Evolutionary conservation across 164 flowering plant genomes (phyloP).

Genomic region (Cinnamomum chago): DNA sequence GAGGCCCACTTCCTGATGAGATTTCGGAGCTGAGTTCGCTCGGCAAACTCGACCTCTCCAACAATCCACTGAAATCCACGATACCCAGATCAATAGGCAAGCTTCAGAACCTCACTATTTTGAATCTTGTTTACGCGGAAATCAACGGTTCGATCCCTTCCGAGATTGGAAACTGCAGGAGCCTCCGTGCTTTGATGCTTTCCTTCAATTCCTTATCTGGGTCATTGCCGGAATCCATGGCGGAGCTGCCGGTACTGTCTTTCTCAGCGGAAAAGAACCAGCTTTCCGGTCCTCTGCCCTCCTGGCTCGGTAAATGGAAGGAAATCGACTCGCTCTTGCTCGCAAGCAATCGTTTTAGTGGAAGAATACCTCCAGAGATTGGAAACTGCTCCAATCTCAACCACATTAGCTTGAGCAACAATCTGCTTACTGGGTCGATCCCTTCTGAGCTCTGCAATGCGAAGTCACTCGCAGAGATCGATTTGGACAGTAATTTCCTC

Average conservation of each 20-base stretch:
- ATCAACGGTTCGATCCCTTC: conserved; percentile 62
- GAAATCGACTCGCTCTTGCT: conserved; percentile 46
- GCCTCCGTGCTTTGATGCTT: conserved; percentile 49
- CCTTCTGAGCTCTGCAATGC: conserved; percentile 65
- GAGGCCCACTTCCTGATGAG: conserved; percentile 69
- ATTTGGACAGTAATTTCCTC: conserved; percentile 52
- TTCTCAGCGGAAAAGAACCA: conserved; percentile 63
- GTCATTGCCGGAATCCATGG: conserved; percentile 49
- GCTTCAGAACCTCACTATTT: conserved; percentile 40
- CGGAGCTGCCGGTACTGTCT: conserved; percentile 43
- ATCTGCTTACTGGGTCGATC: conserved; percentile 47
- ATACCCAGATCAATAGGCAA: conserved; percentile 56
- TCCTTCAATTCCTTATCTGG: conserved; percentile 70
- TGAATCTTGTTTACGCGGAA: conserved; percentile 46
- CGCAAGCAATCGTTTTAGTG: conserved; percentile 47
- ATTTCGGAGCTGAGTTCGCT: conserved; percentile 35
- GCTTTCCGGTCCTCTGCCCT: conserved; percentile 62
- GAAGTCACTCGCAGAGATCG: conserved; percentile 41
- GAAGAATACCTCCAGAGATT: conserved; percentile 58
- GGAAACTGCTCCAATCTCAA: conserved; percentile 57
- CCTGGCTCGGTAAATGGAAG: conserved; percentile 69
- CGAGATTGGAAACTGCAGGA: conserved; percentile 58
- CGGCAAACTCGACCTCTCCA: conserved; percentile 55
- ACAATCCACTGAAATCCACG: conserved; percentile 54
- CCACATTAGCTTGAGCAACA: conserved; percentile 49